Evolutionary conservation across 495 filamentous ascomycete genomes (phyloP).

Genomic region (Penicillium cataractarum): DNA sequence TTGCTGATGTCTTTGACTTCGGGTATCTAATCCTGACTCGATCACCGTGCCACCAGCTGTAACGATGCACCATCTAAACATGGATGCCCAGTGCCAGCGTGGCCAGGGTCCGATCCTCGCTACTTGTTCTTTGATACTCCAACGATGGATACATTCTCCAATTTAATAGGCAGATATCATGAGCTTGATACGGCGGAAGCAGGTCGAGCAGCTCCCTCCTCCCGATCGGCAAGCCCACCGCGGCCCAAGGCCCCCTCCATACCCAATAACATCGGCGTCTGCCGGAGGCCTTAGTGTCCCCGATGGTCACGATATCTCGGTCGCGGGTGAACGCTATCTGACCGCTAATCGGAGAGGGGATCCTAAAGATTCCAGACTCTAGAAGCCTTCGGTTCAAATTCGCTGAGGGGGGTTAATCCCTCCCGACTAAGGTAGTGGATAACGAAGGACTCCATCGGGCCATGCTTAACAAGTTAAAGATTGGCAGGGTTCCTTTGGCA

Average conservation of each 20-base stretch:
- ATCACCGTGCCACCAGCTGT: not conserved
- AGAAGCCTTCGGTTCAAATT: constrained; percentile 14
- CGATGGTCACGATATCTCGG: constrained; percentile 8
- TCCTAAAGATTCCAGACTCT: constrained; percentile 3
- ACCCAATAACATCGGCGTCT: constrained; percentile 12
- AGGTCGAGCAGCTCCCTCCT: not conserved
- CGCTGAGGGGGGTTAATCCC: constrained; percentile 15
- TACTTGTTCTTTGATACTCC: not conserved
- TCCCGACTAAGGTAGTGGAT: constrained; percentile 18
- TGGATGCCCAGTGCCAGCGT: constrained; percentile 2
- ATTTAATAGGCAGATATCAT: not conserved
- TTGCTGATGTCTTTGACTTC: not conserved
- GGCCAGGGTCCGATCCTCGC: constrained; percentile 5
- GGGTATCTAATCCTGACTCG: not conserved
- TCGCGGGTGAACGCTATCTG: constrained; percentile 8
- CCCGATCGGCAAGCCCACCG: constrained; percentile 13
- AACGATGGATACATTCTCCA: not conserved
- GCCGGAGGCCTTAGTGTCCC: not conserved
- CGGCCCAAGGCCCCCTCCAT: constrained; percentile 15
- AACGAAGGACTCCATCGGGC: constrained; percentile 13
- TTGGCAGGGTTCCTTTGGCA: constrained; percentile 20
- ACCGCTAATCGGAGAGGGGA: constrained; percentile 7
- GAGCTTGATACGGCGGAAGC: constrained; percentile 12
- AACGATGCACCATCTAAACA: not conserved
- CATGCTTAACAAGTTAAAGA: constrained; percentile 14